These are phyloP conservation scores for Boechera divaricarpa DNA, from an alignment of 345 rosid genomes.

Conservation along the genomic window DNA sequence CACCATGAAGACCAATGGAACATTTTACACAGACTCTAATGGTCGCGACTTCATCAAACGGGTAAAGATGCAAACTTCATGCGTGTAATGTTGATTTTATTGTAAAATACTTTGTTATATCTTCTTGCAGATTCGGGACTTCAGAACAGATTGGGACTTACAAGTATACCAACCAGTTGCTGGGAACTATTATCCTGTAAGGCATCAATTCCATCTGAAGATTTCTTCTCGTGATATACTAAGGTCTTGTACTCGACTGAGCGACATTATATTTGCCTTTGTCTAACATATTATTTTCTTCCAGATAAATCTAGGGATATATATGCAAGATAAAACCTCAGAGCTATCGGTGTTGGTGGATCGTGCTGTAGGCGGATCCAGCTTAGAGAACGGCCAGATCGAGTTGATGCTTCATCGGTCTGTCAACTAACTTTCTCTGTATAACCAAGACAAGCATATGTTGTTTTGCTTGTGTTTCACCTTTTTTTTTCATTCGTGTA, in stretches of 20 bases:
- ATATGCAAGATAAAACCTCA: slow-evolving; percentile 65
- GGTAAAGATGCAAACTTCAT: slow-evolving; percentile 54
- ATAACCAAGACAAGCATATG: slow-evolving; percentile 8
- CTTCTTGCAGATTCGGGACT: slow-evolving; percentile 69
- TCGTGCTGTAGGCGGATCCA: slow-evolving; percentile 87
- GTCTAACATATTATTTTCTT: slow-evolving; percentile 26
- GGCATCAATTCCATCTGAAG: slow-evolving; percentile 39
- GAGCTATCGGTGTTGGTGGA: slow-evolving; percentile 92
- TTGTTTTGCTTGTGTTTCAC: slow-evolving; percentile 22
- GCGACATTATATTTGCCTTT: slow-evolving; percentile 23
- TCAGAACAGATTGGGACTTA: slow-evolving; percentile 88
- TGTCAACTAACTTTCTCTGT: slow-evolving; percentile 24
- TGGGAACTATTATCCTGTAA: slow-evolving; percentile 95
- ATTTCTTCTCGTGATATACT: slow-evolving; percentile 20
- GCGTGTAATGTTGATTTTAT: background rate
- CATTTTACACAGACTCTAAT: slow-evolving; percentile 92
- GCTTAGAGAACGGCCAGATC: slow-evolving; percentile 84
- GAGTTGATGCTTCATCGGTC: slow-evolving; percentile 97
- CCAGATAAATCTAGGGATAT: slow-evolving; percentile 88
- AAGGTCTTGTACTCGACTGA: background rate
- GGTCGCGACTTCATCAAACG: slow-evolving; percentile 93
- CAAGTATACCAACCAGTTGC: slow-evolving; percentile 84
- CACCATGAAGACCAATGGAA: slow-evolving; percentile 72
- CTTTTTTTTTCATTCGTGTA: slow-evolving; percentile 29
- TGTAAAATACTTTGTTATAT: background rate